phyloP scores from a whole-genome alignment of 106 monocot species.

The Amphibolis antarctica region DNA sequence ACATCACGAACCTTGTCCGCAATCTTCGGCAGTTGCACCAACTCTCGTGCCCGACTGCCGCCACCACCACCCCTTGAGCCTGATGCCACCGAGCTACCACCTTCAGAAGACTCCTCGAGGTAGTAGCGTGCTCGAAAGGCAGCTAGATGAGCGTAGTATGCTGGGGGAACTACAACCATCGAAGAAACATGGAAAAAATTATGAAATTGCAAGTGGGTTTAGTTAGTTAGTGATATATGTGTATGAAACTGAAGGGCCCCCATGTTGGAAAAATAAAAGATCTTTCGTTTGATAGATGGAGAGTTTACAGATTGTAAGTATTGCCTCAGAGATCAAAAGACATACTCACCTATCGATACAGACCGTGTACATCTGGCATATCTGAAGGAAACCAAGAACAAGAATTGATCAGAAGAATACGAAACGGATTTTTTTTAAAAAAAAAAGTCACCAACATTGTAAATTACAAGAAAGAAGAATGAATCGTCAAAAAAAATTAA shows the following conservation, averaged over 20 bases:
- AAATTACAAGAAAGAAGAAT: not conserved
- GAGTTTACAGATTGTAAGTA: too few species aligned
- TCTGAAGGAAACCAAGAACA: conserved; percentile 10
- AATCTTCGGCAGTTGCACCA: conserved; percentile 4
- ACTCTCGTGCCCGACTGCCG: not conserved
- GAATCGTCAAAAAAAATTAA: too few species aligned
- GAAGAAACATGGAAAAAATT: not conserved
- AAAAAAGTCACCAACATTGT: not conserved
- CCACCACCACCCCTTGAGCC: too few species aligned
- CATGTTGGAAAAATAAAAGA: not conserved
- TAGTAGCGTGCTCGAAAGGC: conserved; percentile 43
- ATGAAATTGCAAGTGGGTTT: too few species aligned
- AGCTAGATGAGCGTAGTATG: conserved; percentile 42
- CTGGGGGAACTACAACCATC: conserved; percentile 30
- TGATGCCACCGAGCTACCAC: conserved; percentile 4
- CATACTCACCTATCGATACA: conserved; percentile 49
- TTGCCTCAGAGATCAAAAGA: too few species aligned
- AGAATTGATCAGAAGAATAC: not conserved
- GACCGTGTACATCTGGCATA: conserved; percentile 74
- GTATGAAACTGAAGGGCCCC: too few species aligned
- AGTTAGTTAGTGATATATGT: too few species aligned
- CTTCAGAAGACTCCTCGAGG: conserved; percentile 20
- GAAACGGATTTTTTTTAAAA: too few species aligned
- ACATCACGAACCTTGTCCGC: conserved; percentile 49
- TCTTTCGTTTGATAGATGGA: too few species aligned